phyloP scores from a whole-genome alignment of 306 rosid species.

The Pueraria montana region DNA sequence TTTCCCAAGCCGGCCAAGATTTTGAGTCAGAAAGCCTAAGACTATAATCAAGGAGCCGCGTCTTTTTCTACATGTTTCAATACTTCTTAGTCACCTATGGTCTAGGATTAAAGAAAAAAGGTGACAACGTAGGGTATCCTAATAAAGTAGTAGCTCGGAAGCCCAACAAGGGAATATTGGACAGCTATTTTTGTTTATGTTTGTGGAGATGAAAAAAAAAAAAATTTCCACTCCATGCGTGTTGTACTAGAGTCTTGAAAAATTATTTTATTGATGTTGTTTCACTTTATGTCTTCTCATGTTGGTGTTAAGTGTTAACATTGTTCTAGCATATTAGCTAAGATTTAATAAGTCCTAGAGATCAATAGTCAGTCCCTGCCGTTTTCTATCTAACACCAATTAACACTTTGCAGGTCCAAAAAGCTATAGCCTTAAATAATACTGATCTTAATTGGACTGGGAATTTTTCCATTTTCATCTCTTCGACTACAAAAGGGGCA shows the following conservation, averaged over 20 bases:
- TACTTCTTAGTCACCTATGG: constrained; percentile 41
- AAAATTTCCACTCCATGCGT: constrained; percentile 35
- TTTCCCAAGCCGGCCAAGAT: constrained; percentile 27
- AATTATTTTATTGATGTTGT: constrained; percentile 5
- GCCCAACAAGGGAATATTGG: constrained; percentile 49
- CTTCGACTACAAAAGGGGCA: constrained; percentile 4
- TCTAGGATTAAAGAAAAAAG: constrained; percentile 53
- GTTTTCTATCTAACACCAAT: constrained; percentile 39
- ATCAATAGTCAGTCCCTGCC: constrained; percentile 43
- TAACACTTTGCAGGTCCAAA: constrained; percentile 35
- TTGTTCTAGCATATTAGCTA: constrained; percentile 31
- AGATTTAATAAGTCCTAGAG: constrained; percentile 42
- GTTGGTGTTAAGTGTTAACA: constrained; percentile 32
- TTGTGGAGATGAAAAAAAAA: constrained; percentile 23
- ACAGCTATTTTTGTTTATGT: constrained; percentile 50
- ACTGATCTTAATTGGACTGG: constrained; percentile 44
- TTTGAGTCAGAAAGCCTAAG: constrained; percentile 29
- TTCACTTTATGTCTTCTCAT: constrained; percentile 34
- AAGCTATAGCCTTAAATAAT: constrained; percentile 29
- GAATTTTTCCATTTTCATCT: constrained; percentile 28
- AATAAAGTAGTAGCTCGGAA: constrained; percentile 49
- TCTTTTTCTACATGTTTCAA: constrained; percentile 52
- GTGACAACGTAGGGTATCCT: constrained; percentile 54
- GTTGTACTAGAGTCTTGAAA: constrained; percentile 11
- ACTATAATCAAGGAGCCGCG: constrained; percentile 17